These are phyloP conservation scores for Ophiocordyceps unilateralis DNA, from an alignment of 2,329 filamentous ascomycete species.

Conservation along the genomic window DNA sequence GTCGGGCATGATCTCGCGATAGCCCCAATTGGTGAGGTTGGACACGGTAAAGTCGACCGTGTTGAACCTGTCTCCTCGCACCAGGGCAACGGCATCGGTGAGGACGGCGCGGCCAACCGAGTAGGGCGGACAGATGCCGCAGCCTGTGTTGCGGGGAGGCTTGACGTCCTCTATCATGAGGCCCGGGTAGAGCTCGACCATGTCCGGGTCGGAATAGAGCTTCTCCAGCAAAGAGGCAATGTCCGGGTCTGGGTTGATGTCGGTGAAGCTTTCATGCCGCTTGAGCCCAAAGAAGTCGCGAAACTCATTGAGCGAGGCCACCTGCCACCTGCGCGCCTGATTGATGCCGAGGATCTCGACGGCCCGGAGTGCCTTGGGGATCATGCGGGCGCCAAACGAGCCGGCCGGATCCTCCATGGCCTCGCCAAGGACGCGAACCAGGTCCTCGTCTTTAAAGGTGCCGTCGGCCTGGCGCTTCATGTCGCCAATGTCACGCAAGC, in stretches of 20 bases:
- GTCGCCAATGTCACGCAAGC: conserved; percentile 28
- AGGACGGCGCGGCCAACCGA: conserved; percentile 38
- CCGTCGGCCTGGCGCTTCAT: conserved; percentile 30
- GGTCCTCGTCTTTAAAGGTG: conserved; percentile 37
- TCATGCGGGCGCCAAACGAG: conserved; percentile 39
- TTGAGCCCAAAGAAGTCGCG: conserved; percentile 44
- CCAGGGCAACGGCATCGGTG: conserved; percentile 40
- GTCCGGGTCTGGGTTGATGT: conserved; percentile 40
- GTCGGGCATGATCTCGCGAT: conserved; percentile 14
- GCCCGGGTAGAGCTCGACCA: conserved; percentile 54
- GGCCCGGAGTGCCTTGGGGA: conserved; percentile 38
- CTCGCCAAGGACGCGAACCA: conserved; percentile 35
- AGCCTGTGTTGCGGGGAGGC: conserved; percentile 29
- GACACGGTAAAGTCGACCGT: conserved; percentile 28
- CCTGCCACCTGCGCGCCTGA: conserved; percentile 43
- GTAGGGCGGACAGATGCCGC: conserved; percentile 33
- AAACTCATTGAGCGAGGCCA: conserved; percentile 47
- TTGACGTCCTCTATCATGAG: conserved; percentile 44
- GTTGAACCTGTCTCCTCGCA: conserved; percentile 42
- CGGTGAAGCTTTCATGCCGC: conserved; percentile 35
- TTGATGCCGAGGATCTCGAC: conserved; percentile 47
- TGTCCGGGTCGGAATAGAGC: conserved; percentile 45
- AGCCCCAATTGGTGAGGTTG: conserved; percentile 26
- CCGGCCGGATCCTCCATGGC: conserved; percentile 45
- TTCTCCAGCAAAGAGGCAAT: conserved; percentile 37